A percentile compares a stretch with the other conserved stretches of the same genome.
Conservation (phyloP, 2,329 filamentous ascomycete genomes). For the Penicillium sp. region DNA sequence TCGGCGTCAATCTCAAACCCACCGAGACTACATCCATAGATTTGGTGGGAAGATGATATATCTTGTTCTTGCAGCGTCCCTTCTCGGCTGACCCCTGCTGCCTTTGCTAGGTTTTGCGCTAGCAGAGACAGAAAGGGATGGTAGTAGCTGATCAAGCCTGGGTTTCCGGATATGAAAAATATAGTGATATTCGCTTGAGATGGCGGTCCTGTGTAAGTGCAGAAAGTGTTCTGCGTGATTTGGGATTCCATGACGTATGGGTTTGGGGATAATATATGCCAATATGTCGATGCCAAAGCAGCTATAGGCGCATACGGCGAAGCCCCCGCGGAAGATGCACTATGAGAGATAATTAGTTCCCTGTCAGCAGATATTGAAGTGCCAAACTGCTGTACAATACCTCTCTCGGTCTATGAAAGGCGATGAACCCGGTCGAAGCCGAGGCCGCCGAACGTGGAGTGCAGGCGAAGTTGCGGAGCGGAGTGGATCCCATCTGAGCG, state of each 20-base stretch:
- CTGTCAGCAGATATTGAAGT: no score
- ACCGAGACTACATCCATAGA: slow-evolving; percentile 37
- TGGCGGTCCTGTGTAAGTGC: slow-evolving; percentile 22
- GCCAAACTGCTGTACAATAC: no score
- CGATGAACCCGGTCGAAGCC: no score
- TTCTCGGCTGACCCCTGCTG: not conserved
- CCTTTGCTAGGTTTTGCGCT: slow-evolving; percentile 21
- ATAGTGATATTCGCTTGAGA: slow-evolving; percentile 26
- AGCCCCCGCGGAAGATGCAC: no score
- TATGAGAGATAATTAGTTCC: slow-evolving; percentile 1
- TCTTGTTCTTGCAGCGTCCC: not conserved
- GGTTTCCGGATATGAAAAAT: slow-evolving; percentile 52
- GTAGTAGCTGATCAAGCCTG: slow-evolving; percentile 52
- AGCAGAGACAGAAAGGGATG: slow-evolving; percentile 44
- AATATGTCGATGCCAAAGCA: no score
- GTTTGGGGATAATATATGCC: not conserved
- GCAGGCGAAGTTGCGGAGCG: slow-evolving; percentile 10
- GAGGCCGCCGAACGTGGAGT: no score
- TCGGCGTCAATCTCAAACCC: slow-evolving; percentile 32
- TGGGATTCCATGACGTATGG: slow-evolving; percentile 19
- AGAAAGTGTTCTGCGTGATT: slow-evolving; percentile 34
- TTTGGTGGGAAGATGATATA: slow-evolving; percentile 21
- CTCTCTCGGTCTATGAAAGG: no score
- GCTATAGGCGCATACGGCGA: no score
- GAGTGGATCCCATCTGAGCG: slow-evolving; percentile 17